Percentiles rank a stretch among this genome's conserved stretches.
phyloP scores from a whole-genome alignment of 345 rosid species.

The Dovyalis caffra region DNA sequence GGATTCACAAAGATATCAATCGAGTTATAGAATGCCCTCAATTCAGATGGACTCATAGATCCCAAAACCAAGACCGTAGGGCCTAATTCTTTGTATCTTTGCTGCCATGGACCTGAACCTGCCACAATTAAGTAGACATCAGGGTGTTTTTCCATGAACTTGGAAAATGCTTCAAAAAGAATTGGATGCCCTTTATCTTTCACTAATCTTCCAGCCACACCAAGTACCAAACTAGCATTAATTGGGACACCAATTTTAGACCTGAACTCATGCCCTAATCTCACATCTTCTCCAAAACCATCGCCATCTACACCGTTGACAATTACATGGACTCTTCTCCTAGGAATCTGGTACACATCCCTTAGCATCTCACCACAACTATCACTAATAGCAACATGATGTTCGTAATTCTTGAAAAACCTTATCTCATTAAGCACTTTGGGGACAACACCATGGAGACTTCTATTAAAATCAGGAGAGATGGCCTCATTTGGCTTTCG shows the following conservation, averaged over 20 bases:
- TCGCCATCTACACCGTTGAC: constrained; percentile 79
- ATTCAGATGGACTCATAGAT: constrained; percentile 55
- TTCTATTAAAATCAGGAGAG: constrained; percentile 45
- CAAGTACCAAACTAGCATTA: constrained; percentile 64
- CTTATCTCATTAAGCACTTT: constrained; percentile 78
- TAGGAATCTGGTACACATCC: constrained; percentile 83
- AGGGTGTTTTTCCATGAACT: constrained; percentile 36
- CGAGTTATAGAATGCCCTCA: constrained; percentile 68
- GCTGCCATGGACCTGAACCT: constrained; percentile 90
- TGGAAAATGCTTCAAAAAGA: constrained; percentile 59
- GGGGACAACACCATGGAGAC: constrained; percentile 58
- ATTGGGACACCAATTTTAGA: constrained; percentile 45
- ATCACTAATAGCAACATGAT: constrained; percentile 87
- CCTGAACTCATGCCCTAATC: constrained; percentile 53
- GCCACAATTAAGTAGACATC: constrained; percentile 65
- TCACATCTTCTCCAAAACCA: constrained; percentile 42
- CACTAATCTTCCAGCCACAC: constrained; percentile 85
- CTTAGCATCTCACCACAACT: constrained; percentile 95
- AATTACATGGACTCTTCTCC: constrained; percentile 80
- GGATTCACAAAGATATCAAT: constrained; percentile 86
- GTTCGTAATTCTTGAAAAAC: constrained; percentile 73
- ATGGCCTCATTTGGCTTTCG: constrained; percentile 62
- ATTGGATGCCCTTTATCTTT: constrained; percentile 93
- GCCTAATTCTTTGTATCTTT: constrained; percentile 68
- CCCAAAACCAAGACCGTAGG: constrained; percentile 59